Evolutionary conservation across 768 basidiomycete species (phyloP).

Genomic region (Dictyophora rubrovolvata): DNA sequence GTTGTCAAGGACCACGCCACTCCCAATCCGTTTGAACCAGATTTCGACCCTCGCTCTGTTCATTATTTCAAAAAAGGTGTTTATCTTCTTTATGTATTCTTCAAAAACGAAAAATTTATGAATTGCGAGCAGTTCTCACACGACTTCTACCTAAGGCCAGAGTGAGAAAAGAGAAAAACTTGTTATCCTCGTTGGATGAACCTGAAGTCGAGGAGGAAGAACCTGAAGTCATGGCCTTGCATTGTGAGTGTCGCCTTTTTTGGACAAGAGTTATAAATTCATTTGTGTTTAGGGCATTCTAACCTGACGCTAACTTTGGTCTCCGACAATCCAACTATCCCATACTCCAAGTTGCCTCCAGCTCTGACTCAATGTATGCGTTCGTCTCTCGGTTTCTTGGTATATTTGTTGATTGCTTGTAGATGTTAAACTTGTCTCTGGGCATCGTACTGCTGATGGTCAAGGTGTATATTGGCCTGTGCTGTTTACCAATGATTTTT

Average conservation of each 20-base stretch:
- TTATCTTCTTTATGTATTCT: constrained; percentile 9
- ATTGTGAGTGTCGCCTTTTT: constrained; percentile 37
- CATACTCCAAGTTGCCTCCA: constrained; percentile 45
- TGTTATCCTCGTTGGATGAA: constrained; percentile 42
- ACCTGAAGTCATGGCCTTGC: constrained; percentile 58
- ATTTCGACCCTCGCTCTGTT: constrained; percentile 46
- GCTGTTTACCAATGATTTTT: constrained; percentile 91
- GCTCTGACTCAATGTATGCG: constrained; percentile 53
- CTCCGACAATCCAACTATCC: constrained; percentile 52
- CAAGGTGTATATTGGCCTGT: constrained; percentile 77
- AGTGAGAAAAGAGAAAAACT: constrained; percentile 71
- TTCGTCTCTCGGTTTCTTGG: background rate
- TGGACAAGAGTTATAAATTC: constrained; percentile 3
- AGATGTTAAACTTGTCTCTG: constrained; percentile 59
- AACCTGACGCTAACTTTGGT: constrained; percentile 85
- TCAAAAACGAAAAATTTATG: background rate
- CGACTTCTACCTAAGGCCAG: constrained; percentile 70
- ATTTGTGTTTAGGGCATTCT: constrained; percentile 24
- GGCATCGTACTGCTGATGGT: constrained; percentile 52
- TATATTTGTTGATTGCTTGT: constrained; percentile 15
- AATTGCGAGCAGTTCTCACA: constrained; percentile 53
- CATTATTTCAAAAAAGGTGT: constrained; percentile 68
- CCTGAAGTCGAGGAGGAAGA: constrained; percentile 37
- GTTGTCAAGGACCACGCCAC: constrained; percentile 54
- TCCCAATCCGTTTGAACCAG: constrained; percentile 48